Percentiles rank a stretch among this genome's conserved stretches.
Conservation (phyloP, 139 green algal genomes). For the Chlorokybus atmophyticus region DNA sequence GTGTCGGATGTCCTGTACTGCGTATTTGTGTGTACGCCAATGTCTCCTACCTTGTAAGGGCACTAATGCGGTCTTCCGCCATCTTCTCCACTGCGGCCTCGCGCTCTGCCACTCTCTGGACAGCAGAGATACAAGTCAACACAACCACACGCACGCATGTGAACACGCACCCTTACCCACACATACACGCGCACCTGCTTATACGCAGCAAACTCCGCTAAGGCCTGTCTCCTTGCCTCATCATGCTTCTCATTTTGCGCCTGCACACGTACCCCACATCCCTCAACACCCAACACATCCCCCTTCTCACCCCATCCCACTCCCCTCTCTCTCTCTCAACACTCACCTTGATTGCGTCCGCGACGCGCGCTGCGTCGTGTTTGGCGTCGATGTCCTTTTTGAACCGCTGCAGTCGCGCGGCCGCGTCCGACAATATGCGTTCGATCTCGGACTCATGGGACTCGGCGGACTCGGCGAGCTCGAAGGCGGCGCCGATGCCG, state of each 20-base stretch:
- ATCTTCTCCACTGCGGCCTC: no score
- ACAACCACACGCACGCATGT: no score
- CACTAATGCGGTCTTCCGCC: no score
- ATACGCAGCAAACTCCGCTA: constrained; percentile 27
- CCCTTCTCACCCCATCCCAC: no score
- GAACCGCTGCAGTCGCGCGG: constrained; percentile 36
- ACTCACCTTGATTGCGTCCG: not conserved
- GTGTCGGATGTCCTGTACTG: no score
- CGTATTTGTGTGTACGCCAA: no score
- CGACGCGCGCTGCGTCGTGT: not conserved
- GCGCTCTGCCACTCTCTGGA: no score
- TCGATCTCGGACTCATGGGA: constrained; percentile 54
- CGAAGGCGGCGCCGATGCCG: no score
- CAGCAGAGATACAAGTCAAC: no score
- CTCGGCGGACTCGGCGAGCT: constrained; percentile 46
- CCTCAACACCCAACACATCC: not conserved
- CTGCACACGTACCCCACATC: not conserved
- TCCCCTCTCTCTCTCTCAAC: no score
- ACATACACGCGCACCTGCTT: constrained; percentile 14
- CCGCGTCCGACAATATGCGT: constrained; percentile 39
- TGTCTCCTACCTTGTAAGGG: no score
- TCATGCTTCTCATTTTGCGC: constrained; percentile 25
- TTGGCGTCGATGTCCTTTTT: constrained; percentile 8
- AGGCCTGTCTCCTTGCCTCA: constrained; percentile 29
- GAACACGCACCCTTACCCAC: no score